Percentiles rank a stretch among this genome's conserved stretches.
These are phyloP conservation scores for Phytophthora agathidicida DNA, from an alignment of 352 stramenopile genomes.

Conservation along the genomic window DNA sequence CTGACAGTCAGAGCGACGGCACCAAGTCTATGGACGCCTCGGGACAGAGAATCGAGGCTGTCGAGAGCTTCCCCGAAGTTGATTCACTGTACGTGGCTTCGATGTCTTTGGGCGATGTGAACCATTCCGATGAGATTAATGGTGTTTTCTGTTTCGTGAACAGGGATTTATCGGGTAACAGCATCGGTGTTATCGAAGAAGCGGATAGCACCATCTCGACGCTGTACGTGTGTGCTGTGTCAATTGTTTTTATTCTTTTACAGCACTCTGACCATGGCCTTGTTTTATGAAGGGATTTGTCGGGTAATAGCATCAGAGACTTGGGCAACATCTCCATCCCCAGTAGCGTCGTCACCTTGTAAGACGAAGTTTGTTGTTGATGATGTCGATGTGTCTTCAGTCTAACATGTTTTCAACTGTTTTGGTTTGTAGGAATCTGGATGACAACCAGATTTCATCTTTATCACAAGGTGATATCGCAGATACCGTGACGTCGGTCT, in stretches of 20 bases:
- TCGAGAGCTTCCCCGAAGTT: slow-evolving; percentile 36
- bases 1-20: slow-evolving; percentile 29
- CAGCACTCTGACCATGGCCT: no score
- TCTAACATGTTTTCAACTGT: slow-evolving; percentile 7
- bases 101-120: background rate
- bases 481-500: slow-evolving; percentile 33
- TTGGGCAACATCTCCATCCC: slow-evolving; percentile 34
- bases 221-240: slow-evolving; percentile 16
- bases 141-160: background rate
- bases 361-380: slow-evolving; percentile 6
- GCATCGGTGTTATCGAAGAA: slow-evolving; percentile 18
- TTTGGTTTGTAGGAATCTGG: slow-evolving; percentile 23
- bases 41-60: slow-evolving; percentile 22
- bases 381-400: background rate
- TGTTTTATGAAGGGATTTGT: slow-evolving; percentile 31
- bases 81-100: slow-evolving; percentile 25
- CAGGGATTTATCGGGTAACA: slow-evolving; percentile 37
- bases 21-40: slow-evolving; percentile 38
- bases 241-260: background rate
- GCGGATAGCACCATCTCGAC: slow-evolving; percentile 12
- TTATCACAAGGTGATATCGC: slow-evolving; percentile 22
- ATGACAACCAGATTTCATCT: slow-evolving; percentile 25
- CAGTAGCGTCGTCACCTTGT: slow-evolving; percentile 27
- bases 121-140: background rate
- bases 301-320: slow-evolving; percentile 25